These are phyloP conservation scores for Kockovaella imperatae DNA, from an alignment of 768 basidiomycete species.

Conservation along the genomic window DNA sequence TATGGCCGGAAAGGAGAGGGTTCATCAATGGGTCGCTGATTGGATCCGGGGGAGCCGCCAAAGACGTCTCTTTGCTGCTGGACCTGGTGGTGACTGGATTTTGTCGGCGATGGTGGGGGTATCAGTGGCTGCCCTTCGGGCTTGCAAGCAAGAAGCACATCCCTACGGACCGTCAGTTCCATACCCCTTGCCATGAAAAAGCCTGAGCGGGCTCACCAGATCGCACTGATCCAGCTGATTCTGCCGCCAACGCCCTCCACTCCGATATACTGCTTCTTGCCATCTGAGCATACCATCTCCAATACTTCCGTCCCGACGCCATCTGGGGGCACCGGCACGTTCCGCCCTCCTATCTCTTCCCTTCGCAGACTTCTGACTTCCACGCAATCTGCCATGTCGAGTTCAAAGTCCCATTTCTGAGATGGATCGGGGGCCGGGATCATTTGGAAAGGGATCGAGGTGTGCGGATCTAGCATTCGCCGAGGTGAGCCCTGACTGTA, in stretches of 20 bases:
- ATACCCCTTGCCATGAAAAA: background rate
- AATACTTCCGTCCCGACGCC: conserved; percentile 36
- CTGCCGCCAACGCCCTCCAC: conserved; percentile 35
- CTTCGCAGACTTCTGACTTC: conserved; percentile 36
- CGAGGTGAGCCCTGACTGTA: conserved; percentile 19
- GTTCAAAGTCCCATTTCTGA: conserved; percentile 21
- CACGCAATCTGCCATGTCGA: conserved; percentile 36
- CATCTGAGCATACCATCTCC: conserved; percentile 38
- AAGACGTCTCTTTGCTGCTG: background rate
- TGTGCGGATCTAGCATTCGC: background rate
- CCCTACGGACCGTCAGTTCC: conserved; percentile 15
- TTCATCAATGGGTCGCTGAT: no score
- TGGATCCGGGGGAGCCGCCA: no score
- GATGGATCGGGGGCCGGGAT: conserved; percentile 22
- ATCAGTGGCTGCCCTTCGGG: conserved; percentile 17
- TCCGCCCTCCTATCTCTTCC: conserved; percentile 34
- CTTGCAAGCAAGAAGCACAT: conserved; percentile 36
- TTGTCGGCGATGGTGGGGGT: conserved; percentile 32
- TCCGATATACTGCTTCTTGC: conserved; percentile 31
- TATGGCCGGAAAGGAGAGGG: no score
- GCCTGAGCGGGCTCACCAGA: conserved; percentile 22
- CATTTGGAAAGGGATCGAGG: conserved; percentile 17
- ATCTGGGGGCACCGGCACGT: conserved; percentile 29
- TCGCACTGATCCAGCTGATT: conserved; percentile 39
- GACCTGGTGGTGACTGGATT: background rate